These are phyloP conservation scores for Camellia sinensis DNA, from an alignment of 148 eudicot species.

Conservation along the genomic window DNA sequence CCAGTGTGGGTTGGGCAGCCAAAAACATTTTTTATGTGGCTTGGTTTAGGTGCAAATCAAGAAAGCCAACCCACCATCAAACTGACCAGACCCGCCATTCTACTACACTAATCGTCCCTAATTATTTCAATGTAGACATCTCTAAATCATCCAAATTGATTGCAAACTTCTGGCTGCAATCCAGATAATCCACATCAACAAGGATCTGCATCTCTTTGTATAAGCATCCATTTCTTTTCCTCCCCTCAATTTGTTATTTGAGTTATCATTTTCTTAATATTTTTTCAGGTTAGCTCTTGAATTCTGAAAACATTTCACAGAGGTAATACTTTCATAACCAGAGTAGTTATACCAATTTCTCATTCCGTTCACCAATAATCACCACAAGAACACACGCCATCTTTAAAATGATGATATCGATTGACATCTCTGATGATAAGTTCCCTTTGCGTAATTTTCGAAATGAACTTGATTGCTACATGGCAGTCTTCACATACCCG, in stretches of 20 bases:
- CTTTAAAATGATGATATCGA: slow-evolving; percentile 51
- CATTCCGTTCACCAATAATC: slow-evolving; percentile 49
- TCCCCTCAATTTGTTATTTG: background rate
- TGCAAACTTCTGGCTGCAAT: no score
- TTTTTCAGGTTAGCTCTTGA: background rate
- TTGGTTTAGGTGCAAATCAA: no score
- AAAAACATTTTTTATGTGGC: no score
- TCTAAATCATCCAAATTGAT: no score
- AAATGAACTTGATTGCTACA: slow-evolving; percentile 56
- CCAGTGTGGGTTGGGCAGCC: no score
- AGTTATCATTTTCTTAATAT: background rate
- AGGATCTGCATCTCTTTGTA: no score
- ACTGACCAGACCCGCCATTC: no score
- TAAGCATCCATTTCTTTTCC: background rate
- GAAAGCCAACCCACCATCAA: no score
- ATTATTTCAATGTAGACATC: no score
- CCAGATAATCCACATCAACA: no score
- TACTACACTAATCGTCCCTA: no score
- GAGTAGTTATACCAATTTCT: background rate
- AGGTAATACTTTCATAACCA: background rate
- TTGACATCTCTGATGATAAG: slow-evolving; percentile 30
- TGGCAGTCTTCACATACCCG: slow-evolving; percentile 68
- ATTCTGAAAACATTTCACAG: background rate
- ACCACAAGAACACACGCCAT: slow-evolving; percentile 64
- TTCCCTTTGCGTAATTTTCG: slow-evolving; percentile 29